Percentiles rank a stretch among this genome's conserved stretches.
phyloP scores from a whole-genome alignment of 148 eudicot genomes.

The Persicaria tinctoria region DNA sequence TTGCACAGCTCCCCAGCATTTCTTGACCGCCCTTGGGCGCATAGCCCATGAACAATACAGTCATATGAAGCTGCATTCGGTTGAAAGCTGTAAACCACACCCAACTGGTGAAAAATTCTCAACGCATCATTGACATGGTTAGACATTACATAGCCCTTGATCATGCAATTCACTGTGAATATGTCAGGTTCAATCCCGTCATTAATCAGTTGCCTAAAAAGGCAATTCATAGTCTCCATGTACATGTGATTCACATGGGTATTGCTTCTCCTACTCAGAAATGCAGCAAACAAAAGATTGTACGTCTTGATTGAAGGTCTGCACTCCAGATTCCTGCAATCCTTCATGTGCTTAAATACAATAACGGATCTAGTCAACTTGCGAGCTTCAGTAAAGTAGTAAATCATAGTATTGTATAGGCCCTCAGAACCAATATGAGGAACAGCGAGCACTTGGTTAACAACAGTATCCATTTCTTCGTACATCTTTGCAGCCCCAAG shows the following conservation, averaged over 20 bases:
- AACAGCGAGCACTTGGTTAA: conserved; percentile 55
- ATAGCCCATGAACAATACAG: conserved; percentile 72
- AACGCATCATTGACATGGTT: conserved; percentile 80
- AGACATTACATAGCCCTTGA: conserved; percentile 80
- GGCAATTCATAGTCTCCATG: conserved; percentile 61
- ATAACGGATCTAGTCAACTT: conserved; percentile 65
- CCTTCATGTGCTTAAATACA: conserved; percentile 65
- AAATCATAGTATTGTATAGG: conserved; percentile 60
- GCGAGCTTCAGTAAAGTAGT: conserved; percentile 61
- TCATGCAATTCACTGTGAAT: conserved; percentile 65
- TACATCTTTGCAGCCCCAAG: conserved; percentile 71
- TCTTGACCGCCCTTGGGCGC: conserved; percentile 70
- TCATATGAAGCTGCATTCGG: conserved; percentile 67
- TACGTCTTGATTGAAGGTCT: conserved; percentile 65
- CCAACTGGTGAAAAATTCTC: conserved; percentile 90
- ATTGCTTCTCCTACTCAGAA: conserved; percentile 57
- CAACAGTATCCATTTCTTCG: conserved; percentile 67
- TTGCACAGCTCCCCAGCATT: conserved; percentile 61
- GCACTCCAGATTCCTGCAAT: conserved; percentile 34
- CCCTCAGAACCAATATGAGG: conserved; percentile 60
- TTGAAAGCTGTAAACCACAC: conserved; percentile 45
- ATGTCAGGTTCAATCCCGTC: conserved; percentile 75
- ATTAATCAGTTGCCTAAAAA: conserved; percentile 72
- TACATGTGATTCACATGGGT: conserved; percentile 65
- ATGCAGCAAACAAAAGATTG: conserved; percentile 64